Base-by-base conservation (phyloP, 495 filamentous ascomycete genomes). In the Xylaria venustula region DNA sequence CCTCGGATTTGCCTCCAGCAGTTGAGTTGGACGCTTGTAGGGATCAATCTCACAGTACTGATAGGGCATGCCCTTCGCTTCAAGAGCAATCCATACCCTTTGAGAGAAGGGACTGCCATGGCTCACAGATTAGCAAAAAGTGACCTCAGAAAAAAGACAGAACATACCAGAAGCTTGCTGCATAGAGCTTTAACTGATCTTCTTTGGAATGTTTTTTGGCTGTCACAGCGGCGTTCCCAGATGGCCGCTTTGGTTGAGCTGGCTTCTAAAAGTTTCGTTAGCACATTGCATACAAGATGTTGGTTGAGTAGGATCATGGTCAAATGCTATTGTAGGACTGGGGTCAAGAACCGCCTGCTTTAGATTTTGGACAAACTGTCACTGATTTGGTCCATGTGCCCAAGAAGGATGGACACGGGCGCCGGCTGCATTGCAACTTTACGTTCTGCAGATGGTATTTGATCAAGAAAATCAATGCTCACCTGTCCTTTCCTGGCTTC, bases 11-110 rank as follows among this genome's bases (percentile, higher is more conserved):
- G 96, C 85, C 41, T 91, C 90, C 32, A 96, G 80, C 36, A 96
- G 73, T 15, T 83, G 83, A 53, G 86, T 81, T 15, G 91, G 90
- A 12, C 65, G 71, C 62, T 88, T 81, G 66, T 93, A 95, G 3
- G 92, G 92, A 67, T 97, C 90, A 26, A 92, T 87, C 71, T 97
- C 93, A 62, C 93, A 88, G 71, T 98, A 98, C 69, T 97, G 90
- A 66, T 98, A 98, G 20, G 79, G 78, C 42, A 96, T 80, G 5
- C 85, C 81, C 71, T 96, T 97, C 51, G 86, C 75, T 73, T 98
- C 92, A n/a, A 98, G 79, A 7, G 93, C 87, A 63, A 98, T 96
- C 93, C 93, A 98, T 19, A 96, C 91, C 12, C 93, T 87, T 74
- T 97, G 93, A 1, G 94, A 92, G 72, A 96, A 97, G 60, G 77